Conservation (phyloP, 2,329 filamentous ascomycete species). For the Thielaviopsis populi region DNA sequence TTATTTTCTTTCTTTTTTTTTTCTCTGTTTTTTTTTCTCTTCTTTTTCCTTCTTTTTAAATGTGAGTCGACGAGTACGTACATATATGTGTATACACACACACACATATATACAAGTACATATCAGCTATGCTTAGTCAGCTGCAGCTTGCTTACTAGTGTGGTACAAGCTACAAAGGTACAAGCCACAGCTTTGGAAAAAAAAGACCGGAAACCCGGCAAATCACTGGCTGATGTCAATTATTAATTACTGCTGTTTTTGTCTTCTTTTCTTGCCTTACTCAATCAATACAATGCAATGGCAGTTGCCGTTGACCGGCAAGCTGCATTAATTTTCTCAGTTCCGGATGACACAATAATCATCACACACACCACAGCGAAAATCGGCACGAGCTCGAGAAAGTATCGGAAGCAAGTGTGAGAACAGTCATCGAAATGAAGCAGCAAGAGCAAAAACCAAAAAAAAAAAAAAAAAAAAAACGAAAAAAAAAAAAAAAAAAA, state of each 20-base stretch:
- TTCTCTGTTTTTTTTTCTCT: too few species aligned
- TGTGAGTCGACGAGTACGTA: not conserved
- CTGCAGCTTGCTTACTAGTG: not conserved
- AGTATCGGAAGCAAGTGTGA: not conserved
- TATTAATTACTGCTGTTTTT: not conserved
- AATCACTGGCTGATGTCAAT: not conserved
- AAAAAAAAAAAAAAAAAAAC: not conserved
- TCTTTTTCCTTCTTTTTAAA: too few species aligned
- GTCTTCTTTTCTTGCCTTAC: not conserved
- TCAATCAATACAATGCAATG: not conserved
- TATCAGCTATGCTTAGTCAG: not conserved
- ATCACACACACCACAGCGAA: not conserved
- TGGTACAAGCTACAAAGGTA: not conserved
- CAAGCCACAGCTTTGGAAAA: not conserved
- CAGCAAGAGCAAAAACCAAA: too few species aligned
- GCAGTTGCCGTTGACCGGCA: not conserved
- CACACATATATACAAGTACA: too few species aligned
- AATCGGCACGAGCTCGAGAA: not conserved
- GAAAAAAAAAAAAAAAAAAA: not conserved
- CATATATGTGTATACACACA: too few species aligned
- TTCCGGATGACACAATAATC: not conserved
- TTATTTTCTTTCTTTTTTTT: too few species aligned
- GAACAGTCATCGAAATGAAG: not conserved
- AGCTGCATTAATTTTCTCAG: conserved; percentile 1
- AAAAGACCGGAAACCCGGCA: not conserved